Base-by-base conservation (phyloP, 345 rosid genomes). In the Moricandia moricandioides region DNA sequence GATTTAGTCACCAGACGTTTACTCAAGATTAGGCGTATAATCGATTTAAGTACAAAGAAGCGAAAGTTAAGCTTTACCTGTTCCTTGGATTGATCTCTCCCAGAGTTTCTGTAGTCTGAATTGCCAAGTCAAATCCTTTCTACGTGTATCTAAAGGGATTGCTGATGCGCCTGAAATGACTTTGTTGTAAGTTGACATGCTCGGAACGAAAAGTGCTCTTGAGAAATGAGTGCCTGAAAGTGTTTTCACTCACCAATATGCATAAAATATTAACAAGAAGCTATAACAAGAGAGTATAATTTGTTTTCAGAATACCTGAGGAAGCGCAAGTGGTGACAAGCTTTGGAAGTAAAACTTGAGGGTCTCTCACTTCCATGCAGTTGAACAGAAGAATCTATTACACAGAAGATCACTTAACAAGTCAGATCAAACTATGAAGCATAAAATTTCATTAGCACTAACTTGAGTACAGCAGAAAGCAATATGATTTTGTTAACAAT, bases 301-400 rank as follows among this genome's bases (percentile, higher is more conserved):
- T n/a, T 13, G 45, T 40, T 39, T 27, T 65, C 30, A 30, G 40
- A 68, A 14, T 88, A 89, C 98, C 97, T 74, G 91, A 82, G 67
- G 87, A 79, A 71, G 88, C 87, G 58, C 98, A 93, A 12, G 85
- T 83, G 56, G 65, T 82, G 68, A 87, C 85, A 74, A 92, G 94
- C 71, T 31, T 78, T 61, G 95, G 90, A 67, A 92, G 94, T 75
- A 92, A 76, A 74, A 87, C 76, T 59, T 87, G 86, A 62, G 98
- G 96, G 82, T 92, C 90, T 75, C 98, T 87, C 26, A 84, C 95
- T 63, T 88, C 92, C 95, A 87, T 90, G 84, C 98, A 92, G 71
- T 92, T 92, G 84, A 93, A 93, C 54, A 93, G 79, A 66, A 93
- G 90, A 84, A 93, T 85, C 98, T 92, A 49, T 78, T 9, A 5